Percentiles rank a stretch among this genome's conserved stretches.
Conservation (phyloP, 345 rosid species). For the Hibiscus trionum region DNA sequence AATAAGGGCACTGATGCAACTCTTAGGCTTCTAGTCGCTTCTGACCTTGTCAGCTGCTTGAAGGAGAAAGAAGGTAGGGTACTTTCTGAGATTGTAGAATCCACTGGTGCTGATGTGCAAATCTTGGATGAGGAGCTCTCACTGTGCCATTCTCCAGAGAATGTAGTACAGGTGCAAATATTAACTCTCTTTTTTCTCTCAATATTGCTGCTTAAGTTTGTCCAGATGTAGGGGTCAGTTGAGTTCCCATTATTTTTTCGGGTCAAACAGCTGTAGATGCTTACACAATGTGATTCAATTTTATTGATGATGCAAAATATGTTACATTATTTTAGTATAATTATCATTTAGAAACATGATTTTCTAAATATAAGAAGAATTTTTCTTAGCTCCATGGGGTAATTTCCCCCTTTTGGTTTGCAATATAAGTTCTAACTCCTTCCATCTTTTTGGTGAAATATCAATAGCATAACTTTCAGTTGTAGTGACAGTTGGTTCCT, state of each 20-base stretch:
- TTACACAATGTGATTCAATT: conserved; percentile 2
- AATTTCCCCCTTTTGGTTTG: background rate
- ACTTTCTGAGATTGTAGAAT: conserved; percentile 26
- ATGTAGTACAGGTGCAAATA: conserved; percentile 47
- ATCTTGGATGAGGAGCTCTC: conserved; percentile 26
- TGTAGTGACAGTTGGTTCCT: background rate
- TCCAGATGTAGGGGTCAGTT: background rate
- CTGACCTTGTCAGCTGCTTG: conserved; percentile 23
- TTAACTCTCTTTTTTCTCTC: background rate
- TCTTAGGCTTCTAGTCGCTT: conserved; percentile 44
- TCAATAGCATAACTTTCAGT: background rate
- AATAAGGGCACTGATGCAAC: conserved; percentile 28
- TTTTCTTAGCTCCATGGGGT: background rate
- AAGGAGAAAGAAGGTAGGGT: conserved; percentile 16
- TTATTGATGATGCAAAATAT: background rate
- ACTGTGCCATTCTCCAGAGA: conserved; percentile 22
- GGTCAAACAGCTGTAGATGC: background rate
- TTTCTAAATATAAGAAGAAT: background rate
- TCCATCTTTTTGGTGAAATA: background rate
- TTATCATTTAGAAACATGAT: background rate
- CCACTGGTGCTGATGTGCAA: conserved; percentile 35
- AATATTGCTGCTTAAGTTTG: background rate
- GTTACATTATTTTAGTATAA: background rate
- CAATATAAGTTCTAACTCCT: background rate
- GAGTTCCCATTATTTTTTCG: background rate